phyloP scores from a whole-genome alignment of 805 yeast genomes.

The Spathaspora sp. region DNA sequence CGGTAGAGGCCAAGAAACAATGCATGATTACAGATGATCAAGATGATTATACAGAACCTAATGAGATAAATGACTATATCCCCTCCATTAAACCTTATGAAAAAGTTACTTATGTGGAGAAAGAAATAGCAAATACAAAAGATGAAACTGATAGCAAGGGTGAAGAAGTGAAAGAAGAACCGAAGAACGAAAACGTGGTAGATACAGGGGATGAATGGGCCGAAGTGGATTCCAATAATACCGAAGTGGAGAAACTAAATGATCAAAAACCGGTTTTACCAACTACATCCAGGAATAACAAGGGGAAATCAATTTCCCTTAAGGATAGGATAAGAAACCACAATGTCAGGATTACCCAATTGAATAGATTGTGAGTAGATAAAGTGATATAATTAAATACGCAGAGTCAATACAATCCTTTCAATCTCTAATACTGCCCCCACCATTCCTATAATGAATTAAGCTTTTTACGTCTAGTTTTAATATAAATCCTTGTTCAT shows the following conservation, averaged over 20 bases:
- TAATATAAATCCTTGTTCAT: neutral
- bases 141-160: neutral
- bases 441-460: no score
- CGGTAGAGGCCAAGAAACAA: conserved; percentile 15
- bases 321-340: conserved; percentile 2
- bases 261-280: neutral
- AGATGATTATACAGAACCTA: conserved; percentile 16
- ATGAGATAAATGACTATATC: conserved; percentile 9
- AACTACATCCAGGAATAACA: neutral
- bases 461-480: neutral
- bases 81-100: conserved; percentile 13
- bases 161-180: neutral
- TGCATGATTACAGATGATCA: conserved; percentile 21
- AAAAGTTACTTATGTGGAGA: conserved; percentile 11
- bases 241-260: neutral
- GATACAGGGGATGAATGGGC: neutral
- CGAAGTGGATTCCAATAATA: neutral
- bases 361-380: neutral
- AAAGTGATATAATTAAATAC: neutral
- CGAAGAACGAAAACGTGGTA: neutral
- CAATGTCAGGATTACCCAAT: neutral
- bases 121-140: neutral
- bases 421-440: no score
- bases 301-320: neutral
- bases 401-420: no score